Evolutionary conservation across 306 rosid genomes (phyloP), one percentile per base, ranked within the genome.

Genomic region (Arachis hypogaea): DNA sequence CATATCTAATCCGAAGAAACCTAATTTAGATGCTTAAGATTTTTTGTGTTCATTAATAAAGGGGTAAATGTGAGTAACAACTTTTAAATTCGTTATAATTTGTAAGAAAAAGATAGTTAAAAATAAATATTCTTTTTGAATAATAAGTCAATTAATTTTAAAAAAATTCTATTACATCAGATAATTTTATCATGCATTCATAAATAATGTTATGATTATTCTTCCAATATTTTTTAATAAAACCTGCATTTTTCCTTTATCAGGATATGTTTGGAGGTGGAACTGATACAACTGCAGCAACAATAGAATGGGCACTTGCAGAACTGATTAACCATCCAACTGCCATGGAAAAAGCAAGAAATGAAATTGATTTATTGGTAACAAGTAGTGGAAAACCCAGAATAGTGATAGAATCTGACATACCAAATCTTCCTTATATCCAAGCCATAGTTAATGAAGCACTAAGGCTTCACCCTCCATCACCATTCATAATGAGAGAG

Each of bases 391-490:
- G 94, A 18, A 85, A 78, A 5, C 71, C 43, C 11, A 90, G 75
- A 68, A 22, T 75, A 2, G 86, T 85, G 7, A 55, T 68, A 28
- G 98, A 92, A 61, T 82, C 87, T 18, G 92, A 88, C 10, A 78
- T 85, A 11, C 11, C 36, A 7, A 72, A 84, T 30, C 92, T 90
- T 55, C 94, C 92, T 36, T 90, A 92, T 69, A 74, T 87, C 46
- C 91, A 83, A 62, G 97, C 97, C 8, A 68, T 86, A 50, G 83
- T 85, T 61, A 90, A 91, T 62, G 97, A 90, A 43, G 85, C 96
- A 5, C 75, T 90, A 4, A 88, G 96, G 86, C 94, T 90, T 76
- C 94, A 88, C 77, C 93, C 98, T n/a, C 82, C 96, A 1, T 69
- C 85, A 47, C 94, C 96, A 16, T 59, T 90, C 46, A 66, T 85